Percentiles rank a stretch among this genome's conserved stretches.
Evolutionary conservation across 2,329 filamentous ascomycete genomes (phyloP).

Genomic region (Penicillium sp.): DNA sequence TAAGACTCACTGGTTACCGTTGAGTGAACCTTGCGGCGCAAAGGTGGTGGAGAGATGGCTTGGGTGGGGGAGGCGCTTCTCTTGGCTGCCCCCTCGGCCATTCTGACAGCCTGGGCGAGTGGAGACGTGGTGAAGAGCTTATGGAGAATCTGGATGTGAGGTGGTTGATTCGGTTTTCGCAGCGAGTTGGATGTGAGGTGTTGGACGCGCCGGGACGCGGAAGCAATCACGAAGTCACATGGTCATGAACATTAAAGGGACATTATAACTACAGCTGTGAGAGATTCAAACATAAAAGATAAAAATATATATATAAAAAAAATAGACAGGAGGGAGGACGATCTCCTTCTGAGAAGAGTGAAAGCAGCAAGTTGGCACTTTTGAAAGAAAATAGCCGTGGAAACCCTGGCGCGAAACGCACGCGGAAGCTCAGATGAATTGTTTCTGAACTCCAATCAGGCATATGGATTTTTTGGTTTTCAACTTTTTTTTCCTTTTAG

Average conservation of each 20-base stretch:
- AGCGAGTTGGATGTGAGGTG: not conserved
- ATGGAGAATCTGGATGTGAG: too few relatives aligned
- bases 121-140: conserved; percentile 13
- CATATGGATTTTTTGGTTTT: not conserved
- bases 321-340: not conserved
- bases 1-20: conserved; percentile 51
- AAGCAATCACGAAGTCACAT: conserved; percentile 41
- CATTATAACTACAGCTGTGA: too few relatives aligned
- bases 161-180: not conserved
- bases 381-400: too few relatives aligned
- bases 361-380: too few relatives aligned
- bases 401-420: not conserved
- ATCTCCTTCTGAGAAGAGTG: too few relatives aligned
- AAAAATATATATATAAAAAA: not conserved
- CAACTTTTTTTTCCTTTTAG: not conserved
- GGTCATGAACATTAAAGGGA: conserved; percentile 15
- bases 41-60: conserved; percentile 57
- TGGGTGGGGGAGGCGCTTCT: conserved; percentile 33
- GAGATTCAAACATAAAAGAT: not conserved
- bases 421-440: not conserved
- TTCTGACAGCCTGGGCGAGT: conserved; percentile 19
- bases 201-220: conserved; percentile 29
- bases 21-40: conserved; percentile 55
- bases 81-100: conserved; percentile 34
- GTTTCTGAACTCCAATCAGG: not conserved